Conservation (phyloP, 306 rosid species). For the Ceratonia siliqua region DNA sequence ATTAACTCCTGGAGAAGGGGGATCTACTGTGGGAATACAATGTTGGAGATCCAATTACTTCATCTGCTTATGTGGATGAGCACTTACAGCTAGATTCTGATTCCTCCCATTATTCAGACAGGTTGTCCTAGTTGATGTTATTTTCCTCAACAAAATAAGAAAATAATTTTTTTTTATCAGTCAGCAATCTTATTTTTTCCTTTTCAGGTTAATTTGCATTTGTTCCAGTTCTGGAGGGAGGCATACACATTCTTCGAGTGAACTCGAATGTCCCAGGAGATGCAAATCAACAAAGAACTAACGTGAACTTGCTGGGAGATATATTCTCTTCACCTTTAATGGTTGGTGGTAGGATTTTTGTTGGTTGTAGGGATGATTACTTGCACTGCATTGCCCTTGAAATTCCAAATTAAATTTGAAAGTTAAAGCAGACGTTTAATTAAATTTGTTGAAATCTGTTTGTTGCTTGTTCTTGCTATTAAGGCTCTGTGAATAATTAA, state of each 20-base stretch:
- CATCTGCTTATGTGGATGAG: slow-evolving; percentile 85
- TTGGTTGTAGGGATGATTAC: slow-evolving; percentile 84
- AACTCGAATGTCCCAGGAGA: slow-evolving; percentile 25
- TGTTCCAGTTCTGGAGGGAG: slow-evolving; percentile 89
- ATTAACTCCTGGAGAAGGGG: slow-evolving; percentile 63
- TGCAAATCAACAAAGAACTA: slow-evolving; percentile 1
- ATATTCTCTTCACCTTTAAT: slow-evolving; percentile 87
- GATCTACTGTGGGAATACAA: slow-evolving; percentile 67
- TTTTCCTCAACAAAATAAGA: background rate
- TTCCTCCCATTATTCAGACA: slow-evolving; percentile 49
- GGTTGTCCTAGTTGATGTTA: slow-evolving; percentile 45
- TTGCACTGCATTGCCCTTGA: slow-evolving; percentile 66
- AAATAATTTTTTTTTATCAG: no score
- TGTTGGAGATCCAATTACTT: slow-evolving; percentile 76
- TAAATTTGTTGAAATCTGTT: slow-evolving; percentile 7
- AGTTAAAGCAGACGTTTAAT: slow-evolving; percentile 11
- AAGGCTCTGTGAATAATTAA: background rate
- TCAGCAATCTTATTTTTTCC: no score
- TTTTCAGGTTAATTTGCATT: slow-evolving; percentile 65
- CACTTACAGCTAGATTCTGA: slow-evolving; percentile 52
- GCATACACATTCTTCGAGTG: slow-evolving; percentile 59
- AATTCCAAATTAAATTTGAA: slow-evolving; percentile 28
- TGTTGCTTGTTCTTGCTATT: background rate
- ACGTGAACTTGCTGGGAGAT: slow-evolving; percentile 62
- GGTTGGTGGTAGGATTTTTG: slow-evolving; percentile 77